Conservation (phyloP, 768 basidiomycete species). For the Mycena sanguinolenta region DNA sequence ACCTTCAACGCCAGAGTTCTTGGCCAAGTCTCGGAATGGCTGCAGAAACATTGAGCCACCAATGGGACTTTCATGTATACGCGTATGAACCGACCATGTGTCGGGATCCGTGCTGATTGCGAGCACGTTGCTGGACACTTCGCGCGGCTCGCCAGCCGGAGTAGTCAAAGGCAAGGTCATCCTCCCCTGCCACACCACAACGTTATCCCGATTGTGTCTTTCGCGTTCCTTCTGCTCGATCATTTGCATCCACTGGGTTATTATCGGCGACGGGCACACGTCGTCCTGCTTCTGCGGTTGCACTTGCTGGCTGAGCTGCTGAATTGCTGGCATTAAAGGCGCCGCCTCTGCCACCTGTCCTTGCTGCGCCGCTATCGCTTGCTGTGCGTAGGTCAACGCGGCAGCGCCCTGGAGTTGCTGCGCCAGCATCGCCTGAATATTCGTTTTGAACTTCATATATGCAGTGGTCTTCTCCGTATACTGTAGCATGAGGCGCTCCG, state of each 20-base stretch:
- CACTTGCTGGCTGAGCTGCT: not conserved
- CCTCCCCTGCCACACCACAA: constrained; percentile 34
- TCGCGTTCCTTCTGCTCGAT: constrained; percentile 58
- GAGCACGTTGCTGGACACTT: constrained; percentile 16
- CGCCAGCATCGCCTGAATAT: constrained; percentile 9
- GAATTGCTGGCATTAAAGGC: not conserved
- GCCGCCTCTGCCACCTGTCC: constrained; percentile 4
- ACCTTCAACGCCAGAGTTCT: constrained; percentile 54
- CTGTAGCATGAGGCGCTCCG: constrained; percentile 15
- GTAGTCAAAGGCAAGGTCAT: constrained; percentile 23
- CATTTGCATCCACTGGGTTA: constrained; percentile 57
- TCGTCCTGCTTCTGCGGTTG: constrained; percentile 15
- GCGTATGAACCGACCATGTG: constrained; percentile 52
- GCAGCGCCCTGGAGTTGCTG: constrained; percentile 21
- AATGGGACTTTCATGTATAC: not conserved
- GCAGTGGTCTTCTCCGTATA: constrained; percentile 27
- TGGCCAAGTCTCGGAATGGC: constrained; percentile 70
- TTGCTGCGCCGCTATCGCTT: constrained; percentile 15
- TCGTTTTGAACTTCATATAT: constrained; percentile 14
- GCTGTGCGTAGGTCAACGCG: constrained; percentile 14
- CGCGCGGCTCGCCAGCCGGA: constrained; percentile 21
- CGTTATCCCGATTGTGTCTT: constrained; percentile 39
- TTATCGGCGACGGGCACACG: constrained; percentile 16
- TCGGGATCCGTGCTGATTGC: constrained; percentile 19
- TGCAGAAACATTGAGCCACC: constrained; percentile 39